Base-by-base conservation (phyloP, 2,329 filamentous ascomycete genomes). In the Apiospora aurea region DNA sequence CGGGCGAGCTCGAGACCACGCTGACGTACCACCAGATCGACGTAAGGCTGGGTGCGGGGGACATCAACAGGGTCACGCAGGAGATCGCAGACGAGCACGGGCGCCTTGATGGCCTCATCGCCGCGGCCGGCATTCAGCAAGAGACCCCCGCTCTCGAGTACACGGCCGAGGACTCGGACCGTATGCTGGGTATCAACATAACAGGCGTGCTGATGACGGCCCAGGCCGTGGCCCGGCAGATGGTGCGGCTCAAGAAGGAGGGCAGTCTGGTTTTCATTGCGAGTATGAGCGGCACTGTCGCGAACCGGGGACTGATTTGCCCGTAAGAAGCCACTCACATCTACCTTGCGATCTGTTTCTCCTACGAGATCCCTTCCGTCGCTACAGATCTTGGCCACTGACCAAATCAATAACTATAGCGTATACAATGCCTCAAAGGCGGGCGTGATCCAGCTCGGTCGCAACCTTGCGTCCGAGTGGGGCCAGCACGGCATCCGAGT, bases 141-240 rank as follows among this genome's bases (percentile, higher is more conserved):
- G 94, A 97, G 83, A 94, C 91, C 0, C 83, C 93, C 0, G 94
- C 95, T 1, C 85, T 97, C 71, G 94, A 97, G 68, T 97, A 97
- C 79, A 88, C 89, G 34, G 90, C 93, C 29, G 87, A 92, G 79
- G 93, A 94, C 79, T 90, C 90, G 80, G 90, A 95, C 80, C 89
- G 91, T 81, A 94, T 97, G 86, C 87, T 97, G 82, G 89, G 93
- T 77, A 92, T 96, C 78, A 97, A 98, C 82, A 87, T 97, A 76
- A 96, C 91, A n/a, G 95, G 95, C 16, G 91, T 88, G 41, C 94
- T 94, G 83, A 90, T 95, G 88, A 97, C 94, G 74, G 94, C 94
- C 38, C 94, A 96, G 85, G 94, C 94, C 26, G 93, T 94, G n/a
- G 95, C 95, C 46, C 88, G 91, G 71, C 92, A 96, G 80, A 91